A percentile compares a stretch with the other conserved stretches of the same genome.
phyloP scores from a whole-genome alignment of 129 eudicot genomes.

The Chrysanthemum makinoi region DNA sequence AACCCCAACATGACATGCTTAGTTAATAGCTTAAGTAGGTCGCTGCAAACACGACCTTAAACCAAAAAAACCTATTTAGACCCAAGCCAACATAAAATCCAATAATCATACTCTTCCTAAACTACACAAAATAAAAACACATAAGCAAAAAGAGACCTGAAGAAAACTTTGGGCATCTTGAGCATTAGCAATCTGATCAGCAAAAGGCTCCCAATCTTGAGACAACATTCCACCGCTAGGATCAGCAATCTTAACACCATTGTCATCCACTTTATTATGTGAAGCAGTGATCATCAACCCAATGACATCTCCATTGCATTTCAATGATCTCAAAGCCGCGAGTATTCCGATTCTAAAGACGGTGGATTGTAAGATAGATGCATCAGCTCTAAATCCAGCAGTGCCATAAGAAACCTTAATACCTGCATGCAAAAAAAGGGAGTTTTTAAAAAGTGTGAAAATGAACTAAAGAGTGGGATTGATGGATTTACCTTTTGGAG shows the following conservation, averaged over 20 bases:
- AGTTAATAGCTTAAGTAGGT: no score
- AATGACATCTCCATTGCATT: constrained; percentile 43
- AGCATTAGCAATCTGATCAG: constrained; percentile 80
- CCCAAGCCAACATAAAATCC: no score
- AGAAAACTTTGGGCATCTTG: constrained; percentile 47
- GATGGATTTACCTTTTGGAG: constrained; percentile 30
- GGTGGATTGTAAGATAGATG: constrained; percentile 60
- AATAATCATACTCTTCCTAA: no score
- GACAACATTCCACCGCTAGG: constrained; percentile 87
- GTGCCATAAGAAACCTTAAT: constrained; percentile 76
- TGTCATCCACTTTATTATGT: constrained; percentile 71
- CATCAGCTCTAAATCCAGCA: constrained; percentile 87
- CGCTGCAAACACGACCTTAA: no score
- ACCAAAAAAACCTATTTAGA: no score
- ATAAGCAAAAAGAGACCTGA: constrained; percentile 32
- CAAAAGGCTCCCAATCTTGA: constrained; percentile 91
- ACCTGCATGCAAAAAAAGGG: constrained; percentile 31
- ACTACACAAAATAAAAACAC: no score
- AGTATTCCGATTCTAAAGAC: constrained; percentile 73
- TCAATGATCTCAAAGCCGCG: constrained; percentile 75
- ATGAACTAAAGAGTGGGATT: not conserved
- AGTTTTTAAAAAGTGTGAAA: not conserved
- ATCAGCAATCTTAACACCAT: constrained; percentile 87
- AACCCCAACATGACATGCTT: no score
- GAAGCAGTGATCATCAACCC: constrained; percentile 98